These are phyloP conservation scores for Teratosphaeria zuluensis DNA, from an alignment of 2,329 filamentous ascomycete species.

Conservation along the genomic window DNA sequence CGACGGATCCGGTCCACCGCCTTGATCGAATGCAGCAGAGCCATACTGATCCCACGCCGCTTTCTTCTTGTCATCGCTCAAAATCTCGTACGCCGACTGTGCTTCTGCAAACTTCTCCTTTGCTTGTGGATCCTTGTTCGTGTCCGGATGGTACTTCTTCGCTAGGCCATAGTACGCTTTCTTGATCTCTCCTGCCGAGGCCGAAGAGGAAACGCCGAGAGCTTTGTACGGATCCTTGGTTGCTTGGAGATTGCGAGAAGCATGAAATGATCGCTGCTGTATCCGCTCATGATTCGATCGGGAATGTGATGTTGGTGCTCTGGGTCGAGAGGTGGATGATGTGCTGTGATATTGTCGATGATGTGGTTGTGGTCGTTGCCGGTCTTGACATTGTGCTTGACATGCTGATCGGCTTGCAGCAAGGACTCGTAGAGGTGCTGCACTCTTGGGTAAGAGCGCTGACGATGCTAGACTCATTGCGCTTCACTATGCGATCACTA, in stretches of 20 bases:
- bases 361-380: constrained; percentile 12
- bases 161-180: constrained; percentile 96
- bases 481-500: neutral
- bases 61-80: constrained; percentile 88
- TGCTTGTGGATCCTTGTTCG: constrained; percentile 86
- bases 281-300: constrained; percentile 19
- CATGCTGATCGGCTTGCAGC: constrained; percentile 21
- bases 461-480: constrained; percentile 29
- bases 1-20: constrained; percentile 64
- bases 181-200: constrained; percentile 84
- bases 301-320: constrained; percentile 3
- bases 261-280: constrained; percentile 43
- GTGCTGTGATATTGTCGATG: constrained; percentile 6
- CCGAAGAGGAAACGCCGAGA: constrained; percentile 72
- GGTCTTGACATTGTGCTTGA: constrained; percentile 14
- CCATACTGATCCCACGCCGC: constrained; percentile 89
- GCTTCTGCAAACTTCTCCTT: constrained; percentile 94
- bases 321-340: neutral
- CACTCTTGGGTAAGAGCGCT: constrained; percentile 24
- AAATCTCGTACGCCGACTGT: constrained; percentile 84
- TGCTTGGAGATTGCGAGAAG: constrained; percentile 42
- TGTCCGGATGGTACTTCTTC: constrained; percentile 96
- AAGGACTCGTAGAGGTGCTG: constrained; percentile 24
- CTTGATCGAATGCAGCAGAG: constrained; percentile 59
- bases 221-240: constrained; percentile 74